Evolutionary conservation across 2,329 filamentous ascomycete species (phyloP), one percentile per base, ranked within the genome.

Genomic region (Huntiella bhutanensis): DNA sequence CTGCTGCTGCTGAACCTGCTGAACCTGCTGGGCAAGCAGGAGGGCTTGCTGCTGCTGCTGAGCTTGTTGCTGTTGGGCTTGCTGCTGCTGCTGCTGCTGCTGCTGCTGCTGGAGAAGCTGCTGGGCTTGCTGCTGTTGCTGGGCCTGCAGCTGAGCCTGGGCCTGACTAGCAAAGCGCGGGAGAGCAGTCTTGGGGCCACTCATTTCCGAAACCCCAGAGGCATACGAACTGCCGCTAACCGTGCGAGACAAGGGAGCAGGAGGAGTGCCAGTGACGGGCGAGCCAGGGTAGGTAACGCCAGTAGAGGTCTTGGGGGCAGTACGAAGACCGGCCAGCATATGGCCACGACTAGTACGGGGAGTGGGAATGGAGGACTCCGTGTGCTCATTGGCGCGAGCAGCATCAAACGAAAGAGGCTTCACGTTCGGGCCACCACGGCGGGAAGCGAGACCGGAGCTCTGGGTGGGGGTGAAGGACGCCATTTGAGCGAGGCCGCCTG

Each of bases 401-500:
- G 69, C 68, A 54, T 79, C 83, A 60, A 80, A 87, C 53, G 67
- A 94, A 63, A 95, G 73, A 54, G 86, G 85, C 69, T 95, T 95
- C 64, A 94, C 80, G 60, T 83, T 80, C 58, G 83, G 76, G 54
- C 84, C 82, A 58, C 92, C 84, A 53, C 91, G 80, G 56, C 73
- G 71, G 19, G 87, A 88, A 52, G 84, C 85, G 59, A 94, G 82
- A 57, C 86, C 83, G 76, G 56, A 94, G 70, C 56, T 76, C 79
- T 49, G 47, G 62, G 74, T 74, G 62, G 80, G 70, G 61, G 73
- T 67, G 62, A 82, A 82, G 63, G 85, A 88, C 69, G 85, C 83
- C 88, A 96, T 96, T 51, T 51, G 86, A 91, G 86, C 81, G 71
- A 94, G 84, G 91, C 86, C 85, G 75, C 88, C 88, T 76, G 88